phyloP scores from a whole-genome alignment of 2,329 filamentous ascomycete genomes.

The Cylindrodendrum hubeiense region DNA sequence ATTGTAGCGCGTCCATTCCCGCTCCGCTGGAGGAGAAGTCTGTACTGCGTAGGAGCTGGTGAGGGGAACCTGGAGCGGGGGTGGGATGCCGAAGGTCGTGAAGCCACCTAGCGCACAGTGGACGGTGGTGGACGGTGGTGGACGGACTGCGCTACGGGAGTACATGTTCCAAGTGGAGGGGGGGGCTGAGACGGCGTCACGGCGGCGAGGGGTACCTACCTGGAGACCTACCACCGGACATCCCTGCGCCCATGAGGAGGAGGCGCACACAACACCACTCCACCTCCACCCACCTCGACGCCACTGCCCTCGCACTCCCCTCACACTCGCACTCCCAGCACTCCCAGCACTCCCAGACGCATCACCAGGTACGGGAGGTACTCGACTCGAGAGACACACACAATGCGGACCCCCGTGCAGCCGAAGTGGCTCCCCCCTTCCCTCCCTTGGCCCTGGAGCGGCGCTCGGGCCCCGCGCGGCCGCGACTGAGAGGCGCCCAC shows the following conservation, averaged over 20 bases:
- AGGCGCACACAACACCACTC: neutral
- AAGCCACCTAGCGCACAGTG: neutral
- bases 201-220: neutral
- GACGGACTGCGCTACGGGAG: too few species aligned
- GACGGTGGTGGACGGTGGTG: too few species aligned
- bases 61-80: slow-evolving; percentile 42
- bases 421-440: slow-evolving; percentile 41
- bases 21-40: slow-evolving; percentile 19
- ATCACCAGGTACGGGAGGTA: slow-evolving; percentile 1
- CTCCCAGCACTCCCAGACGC: too few species aligned
- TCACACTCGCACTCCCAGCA: neutral
- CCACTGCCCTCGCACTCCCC: slow-evolving; percentile 28
- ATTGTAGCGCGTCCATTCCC: neutral
- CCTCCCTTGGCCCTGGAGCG: slow-evolving; percentile 32
- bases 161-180: too few species aligned
- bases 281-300: slow-evolving; percentile 19
- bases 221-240: neutral
- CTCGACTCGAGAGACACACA: slow-evolving; percentile 22
- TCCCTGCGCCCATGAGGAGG: slow-evolving; percentile 24
- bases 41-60: slow-evolving; percentile 9
- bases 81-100: slow-evolving; percentile 8
- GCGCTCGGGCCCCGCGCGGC: slow-evolving; percentile 36
- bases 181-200: too few species aligned
- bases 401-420: slow-evolving; percentile 45
- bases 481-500: slow-evolving; percentile 39